Percentiles rank a stretch among this genome's conserved stretches.
These are phyloP conservation scores for Syzygium syzygioides DNA, from an alignment of 441 rosid species.

Conservation along the genomic window DNA sequence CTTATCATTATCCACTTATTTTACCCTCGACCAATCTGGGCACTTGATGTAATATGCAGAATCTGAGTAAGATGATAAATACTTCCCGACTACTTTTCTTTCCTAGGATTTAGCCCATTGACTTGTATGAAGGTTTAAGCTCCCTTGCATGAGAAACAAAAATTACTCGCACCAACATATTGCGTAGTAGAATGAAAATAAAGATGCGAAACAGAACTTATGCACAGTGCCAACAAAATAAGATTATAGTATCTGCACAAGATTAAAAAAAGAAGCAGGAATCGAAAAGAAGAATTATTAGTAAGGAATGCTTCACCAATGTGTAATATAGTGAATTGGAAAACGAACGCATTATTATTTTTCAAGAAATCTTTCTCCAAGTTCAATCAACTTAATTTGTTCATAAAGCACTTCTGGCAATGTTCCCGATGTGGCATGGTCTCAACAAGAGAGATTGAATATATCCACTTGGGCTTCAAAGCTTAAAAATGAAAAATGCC, in stretches of 20 bases:
- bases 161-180: background rate
- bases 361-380: background rate
- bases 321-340: background rate
- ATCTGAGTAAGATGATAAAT: background rate
- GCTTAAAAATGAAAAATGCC: background rate
- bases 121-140: background rate
- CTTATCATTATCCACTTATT: background rate
- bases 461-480: background rate
- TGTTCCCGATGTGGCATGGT: background rate
- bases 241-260: background rate
- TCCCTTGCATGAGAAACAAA: background rate
- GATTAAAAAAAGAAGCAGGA: background rate
- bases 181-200: background rate
- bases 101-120: background rate
- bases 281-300: background rate
- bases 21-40: background rate
- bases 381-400: background rate
- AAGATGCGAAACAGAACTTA: background rate
- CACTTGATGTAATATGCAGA: background rate
- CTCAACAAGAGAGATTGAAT: background rate
- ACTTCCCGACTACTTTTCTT: background rate
- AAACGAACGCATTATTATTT: background rate
- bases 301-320: background rate
- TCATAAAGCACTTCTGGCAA: background rate
- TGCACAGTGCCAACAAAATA: background rate